These are phyloP conservation scores for Podaxis sp. DNA, from an alignment of 768 basidiomycete species.

Conservation along the genomic window DNA sequence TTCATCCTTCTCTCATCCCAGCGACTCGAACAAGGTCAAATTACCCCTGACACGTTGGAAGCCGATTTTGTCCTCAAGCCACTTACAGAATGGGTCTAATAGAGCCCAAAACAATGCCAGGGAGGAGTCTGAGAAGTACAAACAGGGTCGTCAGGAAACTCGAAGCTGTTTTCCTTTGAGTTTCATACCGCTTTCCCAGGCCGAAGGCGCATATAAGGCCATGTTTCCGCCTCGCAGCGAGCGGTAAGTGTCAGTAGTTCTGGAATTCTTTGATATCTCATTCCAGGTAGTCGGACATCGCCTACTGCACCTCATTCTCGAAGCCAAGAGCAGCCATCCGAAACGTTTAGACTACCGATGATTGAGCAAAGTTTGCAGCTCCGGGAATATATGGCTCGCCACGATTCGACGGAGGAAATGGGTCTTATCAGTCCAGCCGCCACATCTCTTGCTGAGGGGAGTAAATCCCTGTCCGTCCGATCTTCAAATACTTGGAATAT, in stretches of 20 bases:
- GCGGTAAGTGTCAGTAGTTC: neutral
- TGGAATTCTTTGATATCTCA: too few species aligned
- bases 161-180: slow-evolving; percentile 21
- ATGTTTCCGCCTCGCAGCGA: slow-evolving; percentile 13
- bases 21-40: neutral
- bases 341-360: too few species aligned
- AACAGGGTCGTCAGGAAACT: neutral
- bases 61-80: neutral
- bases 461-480: neutral
- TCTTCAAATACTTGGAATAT: neutral
- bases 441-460: neutral
- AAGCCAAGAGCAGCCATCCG: neutral
- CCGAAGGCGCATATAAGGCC: slow-evolving; percentile 20
- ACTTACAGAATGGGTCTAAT: neutral
- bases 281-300: neutral
- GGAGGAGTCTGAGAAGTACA: neutral
- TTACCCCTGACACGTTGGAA: neutral
- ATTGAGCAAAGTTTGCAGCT: too few species aligned
- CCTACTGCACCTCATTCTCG: neutral
- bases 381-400: neutral
- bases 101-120: neutral
- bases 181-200: slow-evolving; percentile 26
- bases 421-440: neutral
- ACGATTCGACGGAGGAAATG: neutral
- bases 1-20: neutral